A percentile compares a stretch with the other conserved stretches of the same genome.
Evolutionary conservation across 2,329 filamentous ascomycete species (phyloP).

Genomic region (Botrytis deweyae): DNA sequence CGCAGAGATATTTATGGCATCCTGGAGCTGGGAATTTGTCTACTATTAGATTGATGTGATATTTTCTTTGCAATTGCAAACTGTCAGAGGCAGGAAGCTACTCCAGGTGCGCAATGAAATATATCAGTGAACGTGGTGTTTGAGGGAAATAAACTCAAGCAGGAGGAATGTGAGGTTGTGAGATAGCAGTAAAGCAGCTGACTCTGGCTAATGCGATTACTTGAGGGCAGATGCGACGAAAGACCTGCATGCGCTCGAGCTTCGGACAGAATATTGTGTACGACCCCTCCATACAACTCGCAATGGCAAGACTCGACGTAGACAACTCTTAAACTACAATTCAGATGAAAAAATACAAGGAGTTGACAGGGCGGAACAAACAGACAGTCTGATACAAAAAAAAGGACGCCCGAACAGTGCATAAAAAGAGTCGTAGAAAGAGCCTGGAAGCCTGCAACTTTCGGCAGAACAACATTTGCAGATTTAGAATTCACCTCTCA

Average conservation of each 20-base stretch:
- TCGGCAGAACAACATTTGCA: too few relatives aligned
- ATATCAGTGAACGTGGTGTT: not conserved
- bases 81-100: not conserved
- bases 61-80: not conserved
- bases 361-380: not conserved
- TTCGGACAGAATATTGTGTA: not conserved
- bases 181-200: not conserved
- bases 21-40: too few relatives aligned
- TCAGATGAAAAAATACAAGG: not conserved
- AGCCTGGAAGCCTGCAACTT: not conserved
- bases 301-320: not conserved
- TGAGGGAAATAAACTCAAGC: too few relatives aligned
- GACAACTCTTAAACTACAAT: too few relatives aligned
- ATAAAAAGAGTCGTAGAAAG: not conserved
- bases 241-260: not conserved
- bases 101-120: not conserved
- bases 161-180: not conserved
- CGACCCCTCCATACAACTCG: not conserved
- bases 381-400: not conserved
- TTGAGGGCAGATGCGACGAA: not conserved
- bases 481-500: too few relatives aligned
- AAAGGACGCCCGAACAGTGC: not conserved
- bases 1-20: too few relatives aligned
- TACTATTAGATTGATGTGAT: too few relatives aligned
- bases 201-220: not conserved